Percentiles rank a stretch among this genome's conserved stretches.
These are phyloP conservation scores for Nakataea oryzae DNA, from an alignment of 2,329 filamentous ascomycete species.

Conservation along the genomic window DNA sequence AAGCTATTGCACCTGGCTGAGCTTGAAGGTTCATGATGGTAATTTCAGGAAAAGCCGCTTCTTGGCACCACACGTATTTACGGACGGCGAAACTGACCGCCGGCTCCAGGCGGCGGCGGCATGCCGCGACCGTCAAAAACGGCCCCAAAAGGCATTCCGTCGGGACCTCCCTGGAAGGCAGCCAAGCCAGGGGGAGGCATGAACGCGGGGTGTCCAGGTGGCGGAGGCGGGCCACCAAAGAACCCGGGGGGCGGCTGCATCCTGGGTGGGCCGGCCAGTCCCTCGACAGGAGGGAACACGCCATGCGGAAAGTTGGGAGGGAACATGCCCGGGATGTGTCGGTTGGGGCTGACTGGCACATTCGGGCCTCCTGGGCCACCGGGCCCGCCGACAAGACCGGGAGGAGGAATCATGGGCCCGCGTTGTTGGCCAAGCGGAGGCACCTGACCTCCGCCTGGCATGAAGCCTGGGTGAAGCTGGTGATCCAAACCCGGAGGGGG, in stretches of 20 bases:
- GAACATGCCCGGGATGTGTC: slow-evolving; percentile 35
- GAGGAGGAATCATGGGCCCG: slow-evolving; percentile 45
- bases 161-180: slow-evolving; percentile 44
- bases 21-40: background rate
- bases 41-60: background rate
- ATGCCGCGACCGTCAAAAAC: slow-evolving; percentile 37
- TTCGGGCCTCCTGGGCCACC: slow-evolving; percentile 44
- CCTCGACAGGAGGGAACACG: slow-evolving; percentile 35
- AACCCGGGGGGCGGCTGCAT: slow-evolving; percentile 50
- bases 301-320: slow-evolving; percentile 49
- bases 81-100: slow-evolving; percentile 7
- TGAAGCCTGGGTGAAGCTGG: slow-evolving; percentile 46
- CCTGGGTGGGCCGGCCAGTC: slow-evolving; percentile 38
- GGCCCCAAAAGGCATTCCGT: slow-evolving; percentile 30
- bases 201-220: slow-evolving; percentile 28
- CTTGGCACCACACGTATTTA: background rate
- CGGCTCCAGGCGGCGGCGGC: slow-evolving; percentile 12
- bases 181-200: slow-evolving; percentile 43
- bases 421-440: slow-evolving; percentile 21
- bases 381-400: slow-evolving; percentile 37
- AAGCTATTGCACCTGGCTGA: background rate
- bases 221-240: slow-evolving; percentile 31
- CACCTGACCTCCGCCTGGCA: slow-evolving; percentile 33
- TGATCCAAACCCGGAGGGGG: slow-evolving; percentile 50
- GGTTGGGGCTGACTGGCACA: slow-evolving; percentile 35